Conservation (phyloP, 2,329 filamentous ascomycete genomes). For the Chrysosporium queenslandicum region DNA sequence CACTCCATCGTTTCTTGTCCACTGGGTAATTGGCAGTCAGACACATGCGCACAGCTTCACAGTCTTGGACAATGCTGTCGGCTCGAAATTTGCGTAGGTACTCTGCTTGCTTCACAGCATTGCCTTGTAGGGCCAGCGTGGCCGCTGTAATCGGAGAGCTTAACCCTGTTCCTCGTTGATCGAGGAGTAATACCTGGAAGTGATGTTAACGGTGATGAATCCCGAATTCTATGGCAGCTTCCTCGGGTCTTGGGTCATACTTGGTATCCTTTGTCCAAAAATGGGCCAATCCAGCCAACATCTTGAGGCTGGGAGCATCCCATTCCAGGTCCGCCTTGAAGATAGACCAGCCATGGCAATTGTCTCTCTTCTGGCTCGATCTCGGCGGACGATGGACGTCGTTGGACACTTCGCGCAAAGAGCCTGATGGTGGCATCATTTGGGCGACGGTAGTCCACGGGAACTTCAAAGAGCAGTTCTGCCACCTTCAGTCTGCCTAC, state of each 20-base stretch:
- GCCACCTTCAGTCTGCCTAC: slow-evolving; percentile 64
- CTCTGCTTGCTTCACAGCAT: slow-evolving; percentile 57
- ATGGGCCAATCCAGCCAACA: slow-evolving; percentile 56
- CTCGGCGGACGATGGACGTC: slow-evolving; percentile 52
- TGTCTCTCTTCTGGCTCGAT: slow-evolving; percentile 38
- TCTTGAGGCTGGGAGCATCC: slow-evolving; percentile 66
- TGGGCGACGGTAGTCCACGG: slow-evolving; percentile 62
- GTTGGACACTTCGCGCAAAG: slow-evolving; percentile 65
- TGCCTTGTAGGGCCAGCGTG: slow-evolving; percentile 57
- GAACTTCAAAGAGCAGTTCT: slow-evolving; percentile 79
- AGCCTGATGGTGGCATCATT: slow-evolving; percentile 54
- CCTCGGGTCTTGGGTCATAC: slow-evolving; percentile 34
- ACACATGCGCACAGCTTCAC: slow-evolving; percentile 69
- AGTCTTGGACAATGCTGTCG: slow-evolving; percentile 81
- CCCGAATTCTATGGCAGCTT: no score
- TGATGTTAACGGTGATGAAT: background rate
- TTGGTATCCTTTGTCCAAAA: slow-evolving; percentile 74
- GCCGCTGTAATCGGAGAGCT: slow-evolving; percentile 68
- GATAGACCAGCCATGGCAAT: slow-evolving; percentile 56
- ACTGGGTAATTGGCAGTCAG: slow-evolving; percentile 60
- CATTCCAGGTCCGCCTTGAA: slow-evolving; percentile 79
- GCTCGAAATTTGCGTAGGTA: slow-evolving; percentile 80
- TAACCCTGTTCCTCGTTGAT: slow-evolving; percentile 81
- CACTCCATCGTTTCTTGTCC: slow-evolving; percentile 67
- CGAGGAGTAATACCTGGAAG: slow-evolving; percentile 57